Conservation (phyloP, 768 basidiomycete species). For the Gloeopeniophorella convolvens region DNA sequence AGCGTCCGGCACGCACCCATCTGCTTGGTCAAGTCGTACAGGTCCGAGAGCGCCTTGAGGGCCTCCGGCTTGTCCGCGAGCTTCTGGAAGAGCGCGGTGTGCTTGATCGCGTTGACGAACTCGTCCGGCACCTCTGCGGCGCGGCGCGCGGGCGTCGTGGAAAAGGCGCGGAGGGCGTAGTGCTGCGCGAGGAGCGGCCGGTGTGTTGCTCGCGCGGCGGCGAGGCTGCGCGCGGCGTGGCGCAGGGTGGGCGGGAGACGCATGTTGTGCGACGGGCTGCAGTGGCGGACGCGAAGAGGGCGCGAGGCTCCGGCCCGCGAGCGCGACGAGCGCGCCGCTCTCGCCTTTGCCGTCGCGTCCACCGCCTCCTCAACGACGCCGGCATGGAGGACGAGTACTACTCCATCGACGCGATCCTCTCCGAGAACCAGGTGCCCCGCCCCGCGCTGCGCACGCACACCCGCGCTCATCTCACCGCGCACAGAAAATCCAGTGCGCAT, state of each 20-base stretch:
- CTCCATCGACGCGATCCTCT: slow-evolving; percentile 84
- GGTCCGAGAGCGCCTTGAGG: slow-evolving; percentile 39
- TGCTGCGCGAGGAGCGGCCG: neutral
- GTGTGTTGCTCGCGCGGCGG: neutral
- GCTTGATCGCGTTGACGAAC: slow-evolving; percentile 37
- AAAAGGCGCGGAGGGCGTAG: slow-evolving; percentile 20
- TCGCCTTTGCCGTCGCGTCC: too few species aligned
- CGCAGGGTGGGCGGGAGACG: neutral
- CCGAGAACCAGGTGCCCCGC: slow-evolving; percentile 77
- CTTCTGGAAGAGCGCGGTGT: slow-evolving; percentile 42
- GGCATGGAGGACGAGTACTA: slow-evolving; percentile 91
- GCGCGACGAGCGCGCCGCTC: too few species aligned
- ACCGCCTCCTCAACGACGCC: neutral
- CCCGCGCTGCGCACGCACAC: neutral
- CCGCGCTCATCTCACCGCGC: neutral
- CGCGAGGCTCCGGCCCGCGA: neutral
- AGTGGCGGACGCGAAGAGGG: neutral
- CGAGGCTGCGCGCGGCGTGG: neutral
- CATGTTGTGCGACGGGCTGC: neutral
- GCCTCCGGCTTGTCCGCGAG: slow-evolving; percentile 45
- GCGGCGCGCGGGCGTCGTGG: slow-evolving; percentile 25
- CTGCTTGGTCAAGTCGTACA: slow-evolving; percentile 41
- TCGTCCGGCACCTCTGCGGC: slow-evolving; percentile 30
- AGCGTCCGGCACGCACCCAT: slow-evolving; percentile 34
- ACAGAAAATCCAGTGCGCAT: slow-evolving; percentile 91